phyloP scores from a whole-genome alignment of 495 filamentous ascomycete genomes.

The Talaromyces proteolyticus region DNA sequence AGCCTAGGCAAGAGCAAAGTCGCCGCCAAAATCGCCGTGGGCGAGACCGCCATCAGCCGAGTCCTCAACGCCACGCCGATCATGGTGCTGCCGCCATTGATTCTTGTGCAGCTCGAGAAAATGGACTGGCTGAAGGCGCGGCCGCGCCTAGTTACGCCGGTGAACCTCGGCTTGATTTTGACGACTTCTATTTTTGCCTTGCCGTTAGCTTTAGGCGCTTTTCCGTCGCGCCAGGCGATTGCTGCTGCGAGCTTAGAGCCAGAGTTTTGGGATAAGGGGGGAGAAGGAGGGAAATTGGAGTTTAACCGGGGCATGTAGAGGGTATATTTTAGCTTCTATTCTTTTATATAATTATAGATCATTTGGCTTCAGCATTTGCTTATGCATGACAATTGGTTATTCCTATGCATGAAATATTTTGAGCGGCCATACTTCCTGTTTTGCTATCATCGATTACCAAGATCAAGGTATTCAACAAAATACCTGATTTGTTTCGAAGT shows the following conservation, averaged over 20 bases:
- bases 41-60: conserved; percentile 82
- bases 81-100: conserved; percentile 87
- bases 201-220: conserved; percentile 80
- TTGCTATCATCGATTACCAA: too few species aligned
- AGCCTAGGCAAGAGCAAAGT: conserved; percentile 79
- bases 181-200: conserved; percentile 77
- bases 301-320: conserved; percentile 84
- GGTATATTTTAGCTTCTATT: background rate
- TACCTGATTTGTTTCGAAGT: too few species aligned
- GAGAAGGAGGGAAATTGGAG: conserved; percentile 68
- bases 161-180: conserved; percentile 80
- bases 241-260: conserved; percentile 66
- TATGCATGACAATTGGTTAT: too few species aligned
- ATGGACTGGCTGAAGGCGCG: conserved; percentile 66
- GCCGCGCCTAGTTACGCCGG: conserved; percentile 65
- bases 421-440: background rate
- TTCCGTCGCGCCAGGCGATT: conserved; percentile 83
- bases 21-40: conserved; percentile 82
- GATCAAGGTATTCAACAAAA: too few species aligned
- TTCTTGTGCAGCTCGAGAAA: conserved; percentile 76
- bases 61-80: conserved; percentile 93
- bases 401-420: background rate
- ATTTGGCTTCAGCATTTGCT: too few species aligned
- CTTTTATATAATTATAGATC: too few species aligned
- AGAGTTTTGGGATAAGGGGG: conserved; percentile 76